Conservation (phyloP, 768 basidiomycete genomes). For the Kwoniella dendrophila region DNA sequence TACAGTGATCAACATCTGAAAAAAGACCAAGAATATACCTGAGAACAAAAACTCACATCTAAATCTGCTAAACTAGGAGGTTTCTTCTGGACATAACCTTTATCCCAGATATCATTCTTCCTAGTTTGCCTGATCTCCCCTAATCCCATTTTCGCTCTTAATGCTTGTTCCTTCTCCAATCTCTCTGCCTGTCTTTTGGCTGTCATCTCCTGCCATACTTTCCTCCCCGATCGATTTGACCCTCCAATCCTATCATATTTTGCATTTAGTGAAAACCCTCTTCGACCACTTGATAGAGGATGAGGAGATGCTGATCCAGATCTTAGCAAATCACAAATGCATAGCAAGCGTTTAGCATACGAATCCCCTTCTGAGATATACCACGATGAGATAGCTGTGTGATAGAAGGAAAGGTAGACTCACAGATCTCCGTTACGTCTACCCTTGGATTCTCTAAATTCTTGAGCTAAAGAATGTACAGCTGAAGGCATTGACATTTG, state of each 20-base stretch:
- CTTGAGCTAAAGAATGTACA: background rate
- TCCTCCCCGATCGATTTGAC: background rate
- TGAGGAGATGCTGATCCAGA: too few relatives aligned
- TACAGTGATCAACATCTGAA: too few relatives aligned
- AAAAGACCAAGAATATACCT: too few relatives aligned
- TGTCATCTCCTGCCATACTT: background rate
- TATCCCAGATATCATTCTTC: background rate
- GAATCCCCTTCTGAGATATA: too few relatives aligned
- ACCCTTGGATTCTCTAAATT: background rate
- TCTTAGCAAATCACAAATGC: too few relatives aligned
- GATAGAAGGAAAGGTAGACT: too few relatives aligned
- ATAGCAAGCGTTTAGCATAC: too few relatives aligned
- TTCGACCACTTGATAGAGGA: too few relatives aligned
- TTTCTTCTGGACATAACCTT: background rate
- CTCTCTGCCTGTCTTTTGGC: background rate
- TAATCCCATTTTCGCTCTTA: background rate
- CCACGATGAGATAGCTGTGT: too few relatives aligned
- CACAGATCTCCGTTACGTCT: background rate
- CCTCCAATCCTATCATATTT: slow-evolving; percentile 5
- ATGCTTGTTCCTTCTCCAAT: background rate
- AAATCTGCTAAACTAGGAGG: background rate
- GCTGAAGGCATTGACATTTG: background rate
- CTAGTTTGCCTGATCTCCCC: background rate
- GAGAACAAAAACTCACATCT: background rate
- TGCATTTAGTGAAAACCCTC: too few relatives aligned